Conservation (phyloP, 2,329 filamentous ascomycete species). For the Paraphaeosphaeria sporulosa region DNA sequence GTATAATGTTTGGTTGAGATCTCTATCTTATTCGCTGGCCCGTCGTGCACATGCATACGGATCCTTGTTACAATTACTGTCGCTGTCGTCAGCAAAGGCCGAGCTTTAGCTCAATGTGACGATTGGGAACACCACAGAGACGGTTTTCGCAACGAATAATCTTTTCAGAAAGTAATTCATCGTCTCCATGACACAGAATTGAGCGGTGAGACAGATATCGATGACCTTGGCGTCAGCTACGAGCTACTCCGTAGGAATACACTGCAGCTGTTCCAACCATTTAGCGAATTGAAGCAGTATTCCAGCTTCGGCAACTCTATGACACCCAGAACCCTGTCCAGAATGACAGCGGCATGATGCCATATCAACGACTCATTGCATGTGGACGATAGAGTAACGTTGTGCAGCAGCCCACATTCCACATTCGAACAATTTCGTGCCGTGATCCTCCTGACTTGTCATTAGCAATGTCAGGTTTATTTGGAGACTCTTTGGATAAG, state of each 20-base stretch:
- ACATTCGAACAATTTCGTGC: not conserved
- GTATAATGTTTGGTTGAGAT: no score
- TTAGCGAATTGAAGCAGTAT: not conserved
- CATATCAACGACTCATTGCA: not conserved
- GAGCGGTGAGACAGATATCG: not conserved
- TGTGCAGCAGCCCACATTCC: not conserved
- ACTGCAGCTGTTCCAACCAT: not conserved
- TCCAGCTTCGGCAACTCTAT: not conserved
- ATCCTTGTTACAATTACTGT: no score
- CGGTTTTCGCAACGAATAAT: not conserved
- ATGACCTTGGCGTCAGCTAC: not conserved
- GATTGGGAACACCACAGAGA: not conserved
- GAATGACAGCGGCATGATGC: not conserved
- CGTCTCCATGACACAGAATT: not conserved
- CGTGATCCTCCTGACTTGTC: not conserved
- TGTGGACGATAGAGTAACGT: not conserved
- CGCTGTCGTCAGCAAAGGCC: not conserved
- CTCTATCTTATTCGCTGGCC: no score
- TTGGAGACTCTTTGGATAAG: not conserved
- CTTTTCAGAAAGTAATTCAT: not conserved
- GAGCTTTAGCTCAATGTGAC: not conserved
- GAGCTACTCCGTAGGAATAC: not conserved
- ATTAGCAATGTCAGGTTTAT: not conserved
- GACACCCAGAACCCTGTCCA: not conserved
- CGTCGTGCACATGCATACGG: no score